Evolutionary conservation across 1,139 yeast species (phyloP), one percentile per base, ranked within the genome.

Genomic region (Pichia sp.): DNA sequence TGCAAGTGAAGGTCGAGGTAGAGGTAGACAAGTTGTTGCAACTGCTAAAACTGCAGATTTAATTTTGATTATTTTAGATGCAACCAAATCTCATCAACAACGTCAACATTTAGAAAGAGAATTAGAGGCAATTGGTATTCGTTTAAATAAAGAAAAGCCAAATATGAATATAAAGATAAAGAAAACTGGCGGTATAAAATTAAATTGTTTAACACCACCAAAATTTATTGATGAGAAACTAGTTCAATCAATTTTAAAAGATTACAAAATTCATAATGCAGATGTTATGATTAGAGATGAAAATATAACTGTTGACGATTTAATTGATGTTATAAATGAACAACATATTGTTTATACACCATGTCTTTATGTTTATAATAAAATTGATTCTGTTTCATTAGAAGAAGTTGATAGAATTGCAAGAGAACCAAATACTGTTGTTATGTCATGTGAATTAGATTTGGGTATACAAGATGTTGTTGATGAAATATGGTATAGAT

Each of bases 21-120:
- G 98, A 65, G 98, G 98, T 50, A 75, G 96, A 57, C 97, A 92
- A 63, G 98, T 92, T 37, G 90, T 92, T 55, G 86, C 97, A 1
- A 94, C 96, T 1, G 96, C 97, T 0, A 82, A 94, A 64, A 92
- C 98, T 0, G 89, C 97, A 0, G 97, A 92, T 61, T 70, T 92
- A 61, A 82, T 92, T 52, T 69, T 92, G 61, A 92, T 92, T 95
- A 92, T 92, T 43, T 68, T 92, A 55, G 98, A 92, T 67, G 97
- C 97, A 3, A 90, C 97, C 3, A 92, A 92, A 64, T 86, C 95
- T 35, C 80, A 80, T 33, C 89, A 90, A 55, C 98, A 92, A 63
- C 73, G 97, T 53, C 80, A 75, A 57, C 85, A 90, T 47, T 71
- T 92, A 55, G 97, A 90, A 61, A 76, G 78, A 51, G 98, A 92